phyloP scores from a whole-genome alignment of 805 yeast genomes.

The Ogataea neopini region DNA sequence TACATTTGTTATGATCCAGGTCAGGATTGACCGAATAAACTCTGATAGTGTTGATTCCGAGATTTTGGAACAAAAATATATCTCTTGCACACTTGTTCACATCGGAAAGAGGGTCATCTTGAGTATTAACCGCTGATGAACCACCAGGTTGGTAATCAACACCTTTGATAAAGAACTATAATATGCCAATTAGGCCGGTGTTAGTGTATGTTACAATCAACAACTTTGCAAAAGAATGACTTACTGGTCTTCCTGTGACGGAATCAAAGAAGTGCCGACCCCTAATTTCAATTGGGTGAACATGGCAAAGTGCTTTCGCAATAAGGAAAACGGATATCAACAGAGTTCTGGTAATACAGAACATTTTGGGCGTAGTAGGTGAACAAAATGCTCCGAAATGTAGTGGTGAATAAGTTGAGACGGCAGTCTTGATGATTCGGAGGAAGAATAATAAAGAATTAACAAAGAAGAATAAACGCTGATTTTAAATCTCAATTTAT shows the following conservation, averaged over 20 bases:
- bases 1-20: slow-evolving; percentile 82
- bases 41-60: slow-evolving; percentile 85
- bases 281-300: slow-evolving; percentile 63
- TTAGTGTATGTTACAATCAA: not conserved
- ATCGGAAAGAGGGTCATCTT: slow-evolving; percentile 76
- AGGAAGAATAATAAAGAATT: not conserved
- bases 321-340: slow-evolving; percentile 8
- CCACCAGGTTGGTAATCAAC: slow-evolving; percentile 98
- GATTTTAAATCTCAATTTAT: not conserved
- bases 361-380: not conserved
- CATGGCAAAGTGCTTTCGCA: slow-evolving; percentile 15
- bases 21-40: slow-evolving; percentile 85
- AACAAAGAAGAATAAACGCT: not conserved
- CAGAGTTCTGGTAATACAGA: slow-evolving; percentile 6
- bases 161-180: slow-evolving; percentile 74
- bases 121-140: slow-evolving; percentile 64
- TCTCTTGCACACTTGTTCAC: slow-evolving; percentile 77
- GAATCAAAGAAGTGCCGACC: slow-evolving; percentile 78
- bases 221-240: slow-evolving; percentile 19
- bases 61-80: slow-evolving; percentile 71
- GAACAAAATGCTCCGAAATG: not conserved
- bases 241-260: slow-evolving; percentile 69
- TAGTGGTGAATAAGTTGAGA: not conserved
- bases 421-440: not conserved
- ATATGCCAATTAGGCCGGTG: not conserved